phyloP scores from a whole-genome alignment of 306 rosid genomes.

The Ochetophila trinervis region DNA sequence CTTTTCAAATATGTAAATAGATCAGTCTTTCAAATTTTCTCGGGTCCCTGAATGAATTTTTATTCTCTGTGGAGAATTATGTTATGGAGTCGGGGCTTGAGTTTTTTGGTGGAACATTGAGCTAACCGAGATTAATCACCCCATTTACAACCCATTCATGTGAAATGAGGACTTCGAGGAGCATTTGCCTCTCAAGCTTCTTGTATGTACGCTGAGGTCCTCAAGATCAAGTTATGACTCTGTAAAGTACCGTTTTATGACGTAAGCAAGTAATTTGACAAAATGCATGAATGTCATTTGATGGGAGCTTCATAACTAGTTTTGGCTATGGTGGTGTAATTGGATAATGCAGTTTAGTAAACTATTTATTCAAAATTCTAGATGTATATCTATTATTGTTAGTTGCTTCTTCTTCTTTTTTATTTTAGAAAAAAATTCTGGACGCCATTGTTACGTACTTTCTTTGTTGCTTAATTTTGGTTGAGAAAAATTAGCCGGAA shows the following conservation, averaged over 20 bases:
- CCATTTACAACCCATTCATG: slow-evolving; percentile 1
- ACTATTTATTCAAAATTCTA: too few species aligned
- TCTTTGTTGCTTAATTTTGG: too few species aligned
- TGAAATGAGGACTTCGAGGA: slow-evolving; percentile 16
- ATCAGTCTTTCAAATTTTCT: slow-evolving; percentile 26
- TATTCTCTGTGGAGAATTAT: slow-evolving; percentile 8
- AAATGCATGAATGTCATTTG: not conserved
- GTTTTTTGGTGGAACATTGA: slow-evolving; percentile 33
- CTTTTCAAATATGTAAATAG: slow-evolving; percentile 62
- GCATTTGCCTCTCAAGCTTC: slow-evolving; percentile 10
- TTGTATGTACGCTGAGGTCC: slow-evolving; percentile 4
- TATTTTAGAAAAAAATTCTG: too few species aligned
- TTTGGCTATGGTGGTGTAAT: not conserved
- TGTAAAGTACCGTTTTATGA: not conserved
- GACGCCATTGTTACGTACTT: too few species aligned
- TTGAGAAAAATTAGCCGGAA: too few species aligned
- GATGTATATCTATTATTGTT: too few species aligned
- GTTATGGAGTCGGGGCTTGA: slow-evolving; percentile 25
- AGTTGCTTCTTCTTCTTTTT: too few species aligned
- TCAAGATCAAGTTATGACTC: not conserved
- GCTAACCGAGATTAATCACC: slow-evolving; percentile 14
- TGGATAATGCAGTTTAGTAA: not conserved
- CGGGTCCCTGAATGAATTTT: slow-evolving; percentile 14
- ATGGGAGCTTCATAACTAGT: not conserved
- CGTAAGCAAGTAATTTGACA: not conserved